Evolutionary conservation across 139 green algal genomes (phyloP), one percentile per base, ranked within the genome.

Genomic region (Monoraphidium neglectum): DNA sequence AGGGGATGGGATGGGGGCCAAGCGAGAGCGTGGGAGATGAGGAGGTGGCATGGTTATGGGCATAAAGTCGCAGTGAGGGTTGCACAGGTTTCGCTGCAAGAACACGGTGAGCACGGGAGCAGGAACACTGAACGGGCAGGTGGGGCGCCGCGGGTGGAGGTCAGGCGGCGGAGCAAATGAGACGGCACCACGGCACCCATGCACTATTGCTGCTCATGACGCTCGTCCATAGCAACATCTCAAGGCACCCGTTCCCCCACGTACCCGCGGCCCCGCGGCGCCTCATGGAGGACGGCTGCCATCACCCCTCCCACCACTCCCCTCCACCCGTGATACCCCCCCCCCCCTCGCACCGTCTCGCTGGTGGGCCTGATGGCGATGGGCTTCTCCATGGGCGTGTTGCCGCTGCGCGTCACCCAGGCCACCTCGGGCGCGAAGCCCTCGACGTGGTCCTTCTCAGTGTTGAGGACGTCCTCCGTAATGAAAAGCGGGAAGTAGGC

Each of bases 401-500:
- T 87, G 53, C 96, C 96, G 61, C 82, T 91, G 56, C 87, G 89
- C 13, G 94, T 98, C 57, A 98, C 94, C 94, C 94, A 98, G 13
- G 35, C 81, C 63, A 93, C 88, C 76, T 93, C 88, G 40, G 88
- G 82, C 35, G 86, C 86, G 46, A 93, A 93, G 28, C 86, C 88
- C 77, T 99, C 97, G 49, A 99, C 92, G 83, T 99, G 97, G 66
- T 99, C 93, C 91, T 99, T 97, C 91, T 99, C 97, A 30, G 86
- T 96, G 71, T 94, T 97, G 3, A 99, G 90, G 51, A 89, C 90
- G n/a, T 93, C 88, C 83, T 98, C 90, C 2, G 95, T 97, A 72
- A 99, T 96, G 87, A 99, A 99, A 49, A 99, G 90, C 23, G 97
- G 97, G 85, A 99, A 99, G 91, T 99, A 99, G 35, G 87, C 86